These are phyloP conservation scores for Lactarius trivialis DNA, from an alignment of 768 basidiomycete genomes.

Conservation along the genomic window DNA sequence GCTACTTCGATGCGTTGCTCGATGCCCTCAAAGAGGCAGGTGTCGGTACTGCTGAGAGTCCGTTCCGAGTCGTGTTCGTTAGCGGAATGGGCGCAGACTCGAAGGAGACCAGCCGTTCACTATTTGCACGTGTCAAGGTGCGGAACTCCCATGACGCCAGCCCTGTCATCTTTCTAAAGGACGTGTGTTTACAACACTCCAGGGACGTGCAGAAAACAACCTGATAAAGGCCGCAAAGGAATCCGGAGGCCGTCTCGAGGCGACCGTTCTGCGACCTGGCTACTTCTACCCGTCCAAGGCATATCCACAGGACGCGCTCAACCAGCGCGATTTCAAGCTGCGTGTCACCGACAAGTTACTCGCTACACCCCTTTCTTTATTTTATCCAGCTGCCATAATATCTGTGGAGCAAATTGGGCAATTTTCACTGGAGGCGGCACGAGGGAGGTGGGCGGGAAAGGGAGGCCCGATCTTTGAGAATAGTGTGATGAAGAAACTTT, in stretches of 20 bases:
- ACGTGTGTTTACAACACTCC: neutral
- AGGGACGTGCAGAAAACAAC: slow-evolving; percentile 22
- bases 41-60: slow-evolving; percentile 19
- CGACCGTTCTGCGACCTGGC: slow-evolving; percentile 17
- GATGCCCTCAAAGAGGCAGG: slow-evolving; percentile 7
- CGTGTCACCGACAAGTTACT: slow-evolving; percentile 14
- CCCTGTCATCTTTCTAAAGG: neutral
- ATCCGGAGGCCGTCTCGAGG: slow-evolving; percentile 13
- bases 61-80: slow-evolving; percentile 28
- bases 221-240: slow-evolving; percentile 5
- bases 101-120: slow-evolving; percentile 22
- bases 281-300: slow-evolving; percentile 21
- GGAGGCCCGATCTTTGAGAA: slow-evolving; percentile 16
- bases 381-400: slow-evolving; percentile 9
- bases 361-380: neutral
- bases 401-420: slow-evolving; percentile 10
- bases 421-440: slow-evolving; percentile 17
- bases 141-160: neutral
- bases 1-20: slow-evolving; percentile 22
- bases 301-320: slow-evolving; percentile 17
- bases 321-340: slow-evolving; percentile 6
- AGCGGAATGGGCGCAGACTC: slow-evolving; percentile 28
- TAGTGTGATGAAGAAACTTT: slow-evolving; percentile 14
- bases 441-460: slow-evolving; percentile 14
- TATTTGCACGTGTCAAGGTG: slow-evolving; percentile 29